These are phyloP conservation scores for Lachancea thermotolerans DNA, from an alignment of 805 yeast species.

Conservation along the genomic window DNA sequence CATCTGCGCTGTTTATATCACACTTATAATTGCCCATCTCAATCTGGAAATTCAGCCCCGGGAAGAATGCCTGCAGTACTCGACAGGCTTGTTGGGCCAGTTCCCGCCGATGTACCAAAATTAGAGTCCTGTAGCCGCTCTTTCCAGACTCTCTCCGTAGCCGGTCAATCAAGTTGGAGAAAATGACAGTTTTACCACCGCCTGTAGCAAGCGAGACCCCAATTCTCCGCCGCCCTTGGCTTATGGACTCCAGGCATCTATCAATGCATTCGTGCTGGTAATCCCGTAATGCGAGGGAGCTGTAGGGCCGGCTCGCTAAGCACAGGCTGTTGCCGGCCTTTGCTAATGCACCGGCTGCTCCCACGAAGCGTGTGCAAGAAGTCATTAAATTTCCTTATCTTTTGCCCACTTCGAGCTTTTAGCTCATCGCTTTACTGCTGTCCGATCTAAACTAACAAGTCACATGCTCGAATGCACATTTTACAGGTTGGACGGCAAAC, in stretches of 20 bases:
- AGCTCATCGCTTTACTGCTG: background rate
- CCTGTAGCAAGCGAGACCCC: slow-evolving; percentile 91
- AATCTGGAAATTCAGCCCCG: slow-evolving; percentile 47
- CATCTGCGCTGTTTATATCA: slow-evolving; percentile 39
- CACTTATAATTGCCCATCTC: slow-evolving; percentile 57
- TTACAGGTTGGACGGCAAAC: too few species aligned
- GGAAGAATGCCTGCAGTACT: slow-evolving; percentile 42
- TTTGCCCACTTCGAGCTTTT: background rate
- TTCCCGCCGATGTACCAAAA: slow-evolving; percentile 79
- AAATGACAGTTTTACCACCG: slow-evolving; percentile 86
- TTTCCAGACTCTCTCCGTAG: slow-evolving; percentile 7
- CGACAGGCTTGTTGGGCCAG: slow-evolving; percentile 62
- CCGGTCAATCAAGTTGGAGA: slow-evolving; percentile 48
- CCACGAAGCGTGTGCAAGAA: too few species aligned
- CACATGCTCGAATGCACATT: too few species aligned
- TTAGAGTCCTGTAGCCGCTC: slow-evolving; percentile 32
- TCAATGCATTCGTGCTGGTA: slow-evolving; percentile 72
- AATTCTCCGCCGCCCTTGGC: slow-evolving; percentile 44
- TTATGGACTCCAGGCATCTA: slow-evolving; percentile 44
- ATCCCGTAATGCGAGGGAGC: slow-evolving; percentile 29
- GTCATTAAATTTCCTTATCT: background rate
- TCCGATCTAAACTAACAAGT: too few species aligned
- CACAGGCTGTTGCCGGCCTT: background rate
- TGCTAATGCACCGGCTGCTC: too few species aligned
- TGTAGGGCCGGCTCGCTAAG: background rate